phyloP scores from a whole-genome alignment of 306 rosid genomes.

The Medicago truncatula region DNA sequence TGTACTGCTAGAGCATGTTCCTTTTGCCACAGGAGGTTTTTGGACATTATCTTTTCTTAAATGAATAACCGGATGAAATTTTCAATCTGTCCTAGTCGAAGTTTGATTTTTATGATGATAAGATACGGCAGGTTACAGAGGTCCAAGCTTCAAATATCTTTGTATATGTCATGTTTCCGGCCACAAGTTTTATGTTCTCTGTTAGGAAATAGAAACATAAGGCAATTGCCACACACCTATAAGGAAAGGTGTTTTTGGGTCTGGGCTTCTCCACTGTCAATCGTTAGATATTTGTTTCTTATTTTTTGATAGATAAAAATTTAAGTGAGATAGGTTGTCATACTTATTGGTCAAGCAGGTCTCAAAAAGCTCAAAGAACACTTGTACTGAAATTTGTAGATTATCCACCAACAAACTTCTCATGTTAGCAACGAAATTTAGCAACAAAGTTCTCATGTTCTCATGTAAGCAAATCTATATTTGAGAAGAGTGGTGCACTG shows the following conservation, averaged over 20 bases:
- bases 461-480: too few relatives aligned
- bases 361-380: background rate
- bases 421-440: background rate
- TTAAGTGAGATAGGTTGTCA: background rate
- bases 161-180: background rate
- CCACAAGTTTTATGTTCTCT: background rate
- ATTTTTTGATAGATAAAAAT: background rate
- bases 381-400: background rate
- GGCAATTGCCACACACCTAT: background rate
- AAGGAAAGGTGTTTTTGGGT: background rate
- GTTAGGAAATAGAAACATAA: background rate
- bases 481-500: too few relatives aligned
- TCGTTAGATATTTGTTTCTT: background rate
- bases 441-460: too few relatives aligned
- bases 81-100: background rate
- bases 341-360: background rate
- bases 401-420: background rate
- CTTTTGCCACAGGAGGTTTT: constrained; percentile 4
- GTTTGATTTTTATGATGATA: background rate
- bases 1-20: background rate
- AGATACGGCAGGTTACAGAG: background rate
- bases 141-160: background rate
- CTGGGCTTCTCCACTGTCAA: background rate
- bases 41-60: background rate
- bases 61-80: background rate